Evolutionary conservation across 2,329 filamentous ascomycete genomes (phyloP).

Genomic region (Alternaria sp.): DNA sequence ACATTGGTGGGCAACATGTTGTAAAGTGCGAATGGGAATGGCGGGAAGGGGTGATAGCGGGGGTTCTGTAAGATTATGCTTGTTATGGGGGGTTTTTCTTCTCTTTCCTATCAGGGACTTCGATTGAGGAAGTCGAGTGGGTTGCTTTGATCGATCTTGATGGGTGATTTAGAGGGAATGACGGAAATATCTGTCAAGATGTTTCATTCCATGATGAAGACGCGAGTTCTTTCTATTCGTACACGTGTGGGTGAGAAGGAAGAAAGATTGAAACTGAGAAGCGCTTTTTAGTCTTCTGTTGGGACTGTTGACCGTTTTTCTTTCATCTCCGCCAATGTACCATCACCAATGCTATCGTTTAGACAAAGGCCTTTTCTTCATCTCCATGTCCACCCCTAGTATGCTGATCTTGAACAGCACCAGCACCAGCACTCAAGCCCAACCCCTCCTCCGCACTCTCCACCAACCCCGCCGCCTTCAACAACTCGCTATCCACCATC

Average conservation of each 20-base stretch:
- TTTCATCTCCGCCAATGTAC: neutral
- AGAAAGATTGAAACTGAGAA: neutral
- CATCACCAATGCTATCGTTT: neutral
- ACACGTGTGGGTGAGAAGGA: neutral
- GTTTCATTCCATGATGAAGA: neutral
- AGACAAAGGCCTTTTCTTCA: constrained; percentile 13
- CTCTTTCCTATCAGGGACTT: neutral
- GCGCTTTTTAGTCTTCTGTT: neutral
- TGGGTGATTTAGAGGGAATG: neutral
- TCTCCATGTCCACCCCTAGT: constrained; percentile 3
- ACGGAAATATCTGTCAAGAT: neutral
- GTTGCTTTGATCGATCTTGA: too few species aligned
- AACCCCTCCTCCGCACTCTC: constrained; percentile 23
- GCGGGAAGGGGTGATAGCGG: neutral
- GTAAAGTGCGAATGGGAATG: neutral
- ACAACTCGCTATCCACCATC: constrained; percentile 42
- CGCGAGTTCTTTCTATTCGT: neutral
- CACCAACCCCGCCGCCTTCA: constrained; percentile 40
- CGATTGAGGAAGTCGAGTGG: neutral
- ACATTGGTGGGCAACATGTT: too few species aligned
- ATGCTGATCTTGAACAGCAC: neutral
- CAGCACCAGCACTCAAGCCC: neutral
- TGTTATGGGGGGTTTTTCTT: neutral
- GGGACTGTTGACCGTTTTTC: neutral
- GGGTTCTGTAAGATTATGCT: neutral